A percentile compares a stretch with the other conserved stretches of the same genome.
phyloP scores from a whole-genome alignment of 1,139 yeast genomes.

The Suhomyces atakaporum region DNA sequence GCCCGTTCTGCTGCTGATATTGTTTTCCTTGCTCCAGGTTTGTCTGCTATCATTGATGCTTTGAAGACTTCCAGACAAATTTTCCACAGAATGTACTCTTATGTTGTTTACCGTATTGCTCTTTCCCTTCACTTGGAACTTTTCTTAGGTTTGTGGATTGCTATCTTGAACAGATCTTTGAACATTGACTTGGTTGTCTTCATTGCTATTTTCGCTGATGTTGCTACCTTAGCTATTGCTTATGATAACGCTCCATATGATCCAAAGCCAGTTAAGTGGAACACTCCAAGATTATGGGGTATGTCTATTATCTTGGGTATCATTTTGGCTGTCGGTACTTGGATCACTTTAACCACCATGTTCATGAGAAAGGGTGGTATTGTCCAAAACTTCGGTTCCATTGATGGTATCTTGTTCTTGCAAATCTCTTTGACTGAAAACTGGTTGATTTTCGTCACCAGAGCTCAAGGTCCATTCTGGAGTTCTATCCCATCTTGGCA shows the following conservation, averaged over 20 bases:
- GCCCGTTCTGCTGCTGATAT: conserved; percentile 97
- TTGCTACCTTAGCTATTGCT: conserved; percentile 93
- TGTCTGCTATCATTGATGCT: conserved; percentile 92
- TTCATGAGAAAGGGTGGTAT: conserved; percentile 82
- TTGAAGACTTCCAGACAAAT: conserved; percentile 92
- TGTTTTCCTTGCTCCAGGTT: conserved; percentile 95
- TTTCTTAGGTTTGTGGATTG: conserved; percentile 93
- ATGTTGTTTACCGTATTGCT: conserved; percentile 96
- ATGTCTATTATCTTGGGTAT: conserved; percentile 84
- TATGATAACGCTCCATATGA: conserved; percentile 98
- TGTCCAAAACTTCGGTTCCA: conserved; percentile 89
- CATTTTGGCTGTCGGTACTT: conserved; percentile 83
- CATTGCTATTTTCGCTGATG: conserved; percentile 94
- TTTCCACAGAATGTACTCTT: conserved; percentile 98
- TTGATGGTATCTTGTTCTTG: conserved; percentile 89
- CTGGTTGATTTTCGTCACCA: conserved; percentile 93
- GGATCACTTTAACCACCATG: conserved; percentile 92
- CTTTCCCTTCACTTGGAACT: conserved; percentile 89
- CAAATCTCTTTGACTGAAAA: conserved; percentile 91
- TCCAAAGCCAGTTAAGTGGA: conserved; percentile 97
- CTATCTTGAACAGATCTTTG: conserved; percentile 81
- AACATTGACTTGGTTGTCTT: conserved; percentile 87
- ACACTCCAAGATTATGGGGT: conserved; percentile 97
- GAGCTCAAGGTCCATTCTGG: conserved; percentile 98
- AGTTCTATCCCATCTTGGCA: conserved; percentile 92